These are phyloP conservation scores for Lipomyces orientalis DNA, from an alignment of 805 yeast species.

Conservation along the genomic window DNA sequence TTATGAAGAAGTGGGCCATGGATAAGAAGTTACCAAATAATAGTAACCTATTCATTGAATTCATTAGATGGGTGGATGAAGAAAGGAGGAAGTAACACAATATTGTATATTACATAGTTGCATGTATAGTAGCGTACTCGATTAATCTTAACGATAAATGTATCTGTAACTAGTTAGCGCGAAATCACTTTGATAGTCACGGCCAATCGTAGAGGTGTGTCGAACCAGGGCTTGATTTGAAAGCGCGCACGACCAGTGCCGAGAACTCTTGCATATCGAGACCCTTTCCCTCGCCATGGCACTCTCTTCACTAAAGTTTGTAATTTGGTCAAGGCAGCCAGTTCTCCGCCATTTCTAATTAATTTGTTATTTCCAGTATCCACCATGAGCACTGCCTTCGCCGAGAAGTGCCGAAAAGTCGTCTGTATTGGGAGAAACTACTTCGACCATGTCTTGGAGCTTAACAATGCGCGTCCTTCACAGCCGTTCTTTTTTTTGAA, in stretches of 20 bases:
- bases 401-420: conserved; percentile 56
- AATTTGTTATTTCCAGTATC: not conserved
- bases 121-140: not conserved
- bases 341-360: not conserved
- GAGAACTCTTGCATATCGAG: not conserved
- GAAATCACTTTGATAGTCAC: too few relatives aligned
- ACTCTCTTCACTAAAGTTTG: too few relatives aligned
- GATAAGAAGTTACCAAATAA: conserved; percentile 16
- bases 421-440: conserved; percentile 96
- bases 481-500: conserved; percentile 93
- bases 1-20: conserved; percentile 24
- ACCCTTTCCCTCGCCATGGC: not conserved
- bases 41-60: conserved; percentile 12
- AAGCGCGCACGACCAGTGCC: too few relatives aligned
- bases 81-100: conserved; percentile 15
- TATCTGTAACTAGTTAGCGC: too few relatives aligned
- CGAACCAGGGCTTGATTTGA: too few relatives aligned
- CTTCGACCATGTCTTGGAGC: conserved; percentile 92
- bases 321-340: not conserved
- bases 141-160: not conserved
- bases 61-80: conserved; percentile 22
- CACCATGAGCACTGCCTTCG: conserved; percentile 32
- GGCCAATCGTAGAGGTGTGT: too few relatives aligned
- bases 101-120: not conserved
- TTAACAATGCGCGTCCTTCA: conserved; percentile 78